Evolutionary conservation across 495 filamentous ascomycete genomes (phyloP).

Genomic region (Lasiosphaeriaceae sp.): DNA sequence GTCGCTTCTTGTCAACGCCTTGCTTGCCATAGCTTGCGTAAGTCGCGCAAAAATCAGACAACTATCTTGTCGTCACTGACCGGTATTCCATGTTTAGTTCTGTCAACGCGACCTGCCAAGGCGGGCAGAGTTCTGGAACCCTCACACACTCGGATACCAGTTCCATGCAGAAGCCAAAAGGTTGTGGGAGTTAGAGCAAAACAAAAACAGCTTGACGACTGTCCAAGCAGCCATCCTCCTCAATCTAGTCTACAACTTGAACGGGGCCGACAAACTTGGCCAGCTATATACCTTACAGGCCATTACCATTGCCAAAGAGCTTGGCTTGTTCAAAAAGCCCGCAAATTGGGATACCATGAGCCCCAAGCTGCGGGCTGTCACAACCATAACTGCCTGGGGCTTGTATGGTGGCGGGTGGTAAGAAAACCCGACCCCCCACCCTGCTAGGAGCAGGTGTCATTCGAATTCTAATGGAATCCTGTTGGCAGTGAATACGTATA

Average conservation of each 20-base stretch:
- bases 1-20: slow-evolving; percentile 26
- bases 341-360: not conserved
- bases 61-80: not conserved
- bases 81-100: too few species aligned
- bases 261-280: slow-evolving; percentile 26
- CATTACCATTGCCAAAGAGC: slow-evolving; percentile 16
- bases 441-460: not conserved
- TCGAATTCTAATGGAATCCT: not conserved
- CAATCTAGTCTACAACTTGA: slow-evolving; percentile 24
- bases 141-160: slow-evolving; percentile 25
- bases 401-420: slow-evolving; percentile 26
- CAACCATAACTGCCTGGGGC: slow-evolving; percentile 29
- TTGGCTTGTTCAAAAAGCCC: slow-evolving; percentile 14
- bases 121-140: slow-evolving; percentile 27
- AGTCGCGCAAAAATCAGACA: slow-evolving; percentile 8
- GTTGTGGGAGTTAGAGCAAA: slow-evolving; percentile 29
- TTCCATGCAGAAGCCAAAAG: slow-evolving; percentile 31
- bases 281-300: slow-evolving; percentile 15
- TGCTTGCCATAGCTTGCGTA: slow-evolving; percentile 30
- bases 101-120: slow-evolving; percentile 14
- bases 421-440: not conserved
- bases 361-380: slow-evolving; percentile 11
- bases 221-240: slow-evolving; percentile 21
- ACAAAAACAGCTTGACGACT: slow-evolving; percentile 17
- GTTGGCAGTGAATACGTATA: slow-evolving; percentile 10